These are phyloP conservation scores for Aureobasidium melanogenum DNA, from an alignment of 2,329 filamentous ascomycete species.

Conservation along the genomic window DNA sequence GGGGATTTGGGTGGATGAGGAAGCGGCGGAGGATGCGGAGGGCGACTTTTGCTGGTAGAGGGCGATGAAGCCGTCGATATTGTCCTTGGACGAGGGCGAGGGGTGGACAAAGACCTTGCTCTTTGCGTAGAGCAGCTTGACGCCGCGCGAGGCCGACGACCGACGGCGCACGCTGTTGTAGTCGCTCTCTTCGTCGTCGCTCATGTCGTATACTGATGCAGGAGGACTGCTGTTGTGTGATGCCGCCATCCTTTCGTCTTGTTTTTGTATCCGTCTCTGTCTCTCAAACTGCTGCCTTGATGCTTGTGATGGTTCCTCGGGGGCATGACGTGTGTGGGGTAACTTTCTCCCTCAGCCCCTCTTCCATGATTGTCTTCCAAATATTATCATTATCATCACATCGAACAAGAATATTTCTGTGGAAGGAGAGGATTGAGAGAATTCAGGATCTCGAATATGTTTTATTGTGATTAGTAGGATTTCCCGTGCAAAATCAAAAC, in stretches of 20 bases:
- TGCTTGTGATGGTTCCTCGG: background rate
- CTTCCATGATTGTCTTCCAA: background rate
- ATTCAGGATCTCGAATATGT: no score
- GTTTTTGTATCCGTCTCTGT: no score
- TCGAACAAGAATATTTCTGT: no score
- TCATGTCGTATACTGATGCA: slow-evolving; percentile 88
- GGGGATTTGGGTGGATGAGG: slow-evolving; percentile 36
- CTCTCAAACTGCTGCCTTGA: slow-evolving; percentile 4
- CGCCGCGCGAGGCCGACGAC: slow-evolving; percentile 64
- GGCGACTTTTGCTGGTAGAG: slow-evolving; percentile 75
- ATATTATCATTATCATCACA: no score
- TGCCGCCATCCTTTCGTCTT: background rate
- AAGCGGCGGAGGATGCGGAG: slow-evolving; percentile 31
- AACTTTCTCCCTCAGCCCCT: background rate
- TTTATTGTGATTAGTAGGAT: background rate
- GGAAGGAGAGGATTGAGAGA: no score
- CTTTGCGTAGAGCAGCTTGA: slow-evolving; percentile 91
- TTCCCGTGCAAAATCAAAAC: background rate
- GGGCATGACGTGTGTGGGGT: slow-evolving; percentile 8
- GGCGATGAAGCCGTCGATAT: slow-evolving; percentile 88
- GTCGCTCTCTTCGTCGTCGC: slow-evolving; percentile 89
- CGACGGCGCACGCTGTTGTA: slow-evolving; percentile 93
- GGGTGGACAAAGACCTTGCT: slow-evolving; percentile 98
- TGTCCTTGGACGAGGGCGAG: slow-evolving; percentile 86
- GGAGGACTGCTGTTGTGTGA: slow-evolving; percentile 42